Evolutionary conservation across 768 basidiomycete genomes (phyloP).

Genomic region (Suillus ampliporus): DNA sequence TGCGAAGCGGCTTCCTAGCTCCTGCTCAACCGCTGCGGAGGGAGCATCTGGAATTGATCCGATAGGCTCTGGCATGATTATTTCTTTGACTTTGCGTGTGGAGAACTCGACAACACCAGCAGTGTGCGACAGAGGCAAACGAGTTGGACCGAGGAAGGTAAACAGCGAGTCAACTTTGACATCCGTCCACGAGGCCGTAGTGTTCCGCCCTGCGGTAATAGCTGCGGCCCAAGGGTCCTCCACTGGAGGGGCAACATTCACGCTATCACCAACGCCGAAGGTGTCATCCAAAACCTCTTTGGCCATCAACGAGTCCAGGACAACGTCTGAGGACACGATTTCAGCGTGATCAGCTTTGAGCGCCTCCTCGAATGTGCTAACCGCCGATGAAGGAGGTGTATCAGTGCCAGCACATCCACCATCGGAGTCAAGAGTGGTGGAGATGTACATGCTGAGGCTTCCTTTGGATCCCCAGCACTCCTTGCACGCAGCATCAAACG

Average conservation of each 20-base stretch:
- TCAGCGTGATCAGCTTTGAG: constrained; percentile 42
- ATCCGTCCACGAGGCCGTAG: constrained; percentile 37
- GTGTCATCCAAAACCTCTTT: constrained; percentile 38
- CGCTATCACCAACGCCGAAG: constrained; percentile 22
- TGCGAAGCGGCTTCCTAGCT: constrained; percentile 47
- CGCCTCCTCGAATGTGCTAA: constrained; percentile 42
- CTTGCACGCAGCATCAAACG: constrained; percentile 55
- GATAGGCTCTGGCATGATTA: constrained; percentile 42
- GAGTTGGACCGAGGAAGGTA: constrained; percentile 56
- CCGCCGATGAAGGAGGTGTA: constrained; percentile 7
- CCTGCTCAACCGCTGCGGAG: constrained; percentile 44
- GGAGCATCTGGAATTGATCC: background rate
- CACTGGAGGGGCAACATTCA: constrained; percentile 24
- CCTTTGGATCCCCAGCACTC: constrained; percentile 54
- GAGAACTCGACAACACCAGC: constrained; percentile 69
- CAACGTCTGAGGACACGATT: constrained; percentile 25
- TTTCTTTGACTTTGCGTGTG: constrained; percentile 57
- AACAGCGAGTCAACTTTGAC: constrained; percentile 36
- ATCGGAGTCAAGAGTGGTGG: constrained; percentile 7
- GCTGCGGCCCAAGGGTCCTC: constrained; percentile 35
- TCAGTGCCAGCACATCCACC: background rate
- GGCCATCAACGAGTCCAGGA: constrained; percentile 35
- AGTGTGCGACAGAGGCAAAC: constrained; percentile 61
- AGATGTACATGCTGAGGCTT: constrained; percentile 33
- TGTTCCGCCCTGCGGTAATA: constrained; percentile 26